Evolutionary conservation across 2,329 filamentous ascomycete species (phyloP).

Genomic region (Penicillium sp.): DNA sequence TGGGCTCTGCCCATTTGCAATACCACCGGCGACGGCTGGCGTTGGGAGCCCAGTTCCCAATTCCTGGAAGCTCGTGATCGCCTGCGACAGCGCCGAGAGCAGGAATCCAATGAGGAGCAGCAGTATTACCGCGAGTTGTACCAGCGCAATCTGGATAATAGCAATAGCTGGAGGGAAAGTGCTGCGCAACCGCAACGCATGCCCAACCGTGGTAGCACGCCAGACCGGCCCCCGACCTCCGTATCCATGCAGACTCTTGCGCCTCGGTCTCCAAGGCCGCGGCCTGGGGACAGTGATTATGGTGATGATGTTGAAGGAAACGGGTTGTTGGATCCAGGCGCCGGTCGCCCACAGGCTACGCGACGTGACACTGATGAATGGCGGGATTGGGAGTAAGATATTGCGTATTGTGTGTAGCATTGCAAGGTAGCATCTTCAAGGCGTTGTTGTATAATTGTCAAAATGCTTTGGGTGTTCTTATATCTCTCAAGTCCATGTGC

Average conservation of each 20-base stretch:
- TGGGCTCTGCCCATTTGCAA: constrained; percentile 82
- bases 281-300: constrained; percentile 37
- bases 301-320: constrained; percentile 32
- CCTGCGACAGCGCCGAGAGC: constrained; percentile 32
- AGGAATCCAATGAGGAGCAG: constrained; percentile 31
- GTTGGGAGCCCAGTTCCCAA: constrained; percentile 79
- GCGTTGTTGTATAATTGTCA: constrained; percentile 6
- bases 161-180: constrained; percentile 28
- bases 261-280: constrained; percentile 39
- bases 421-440: constrained; percentile 1
- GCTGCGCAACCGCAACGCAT: constrained; percentile 21
- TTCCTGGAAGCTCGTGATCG: constrained; percentile 65
- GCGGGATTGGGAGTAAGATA: constrained; percentile 40
- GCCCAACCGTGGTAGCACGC: constrained; percentile 19
- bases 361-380: constrained; percentile 36
- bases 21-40: constrained; percentile 89
- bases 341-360: constrained; percentile 11
- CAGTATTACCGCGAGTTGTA: constrained; percentile 38
- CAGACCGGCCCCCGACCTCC: constrained; percentile 39
- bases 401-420: not conserved
- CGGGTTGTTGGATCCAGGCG: constrained; percentile 21
- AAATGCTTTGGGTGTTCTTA: not conserved
- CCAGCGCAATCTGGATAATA: constrained; percentile 35
- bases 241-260: constrained; percentile 46
- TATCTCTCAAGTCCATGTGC: not conserved